Conservation (phyloP, 2,329 filamentous ascomycete species). For the Tricladium varicosporioides region DNA sequence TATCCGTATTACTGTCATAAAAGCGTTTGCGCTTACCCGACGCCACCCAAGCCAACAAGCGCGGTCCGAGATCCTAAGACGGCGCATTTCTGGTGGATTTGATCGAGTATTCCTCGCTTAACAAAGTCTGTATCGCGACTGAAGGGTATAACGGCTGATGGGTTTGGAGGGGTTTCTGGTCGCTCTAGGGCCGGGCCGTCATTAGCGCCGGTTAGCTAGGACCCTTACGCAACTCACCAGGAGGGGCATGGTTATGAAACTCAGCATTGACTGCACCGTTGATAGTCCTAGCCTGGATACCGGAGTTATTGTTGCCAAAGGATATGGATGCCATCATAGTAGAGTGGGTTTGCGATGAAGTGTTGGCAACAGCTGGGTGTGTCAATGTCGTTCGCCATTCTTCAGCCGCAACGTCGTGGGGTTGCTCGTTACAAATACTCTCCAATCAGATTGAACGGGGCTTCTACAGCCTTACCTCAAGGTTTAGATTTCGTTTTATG, state of each 20-base stretch:
- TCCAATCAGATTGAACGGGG: constrained; percentile 15
- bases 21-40: constrained; percentile 20
- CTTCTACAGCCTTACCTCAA: constrained; percentile 11
- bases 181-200: constrained; percentile 21
- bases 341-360: constrained; percentile 15
- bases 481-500: neutral
- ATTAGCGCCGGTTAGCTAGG: constrained; percentile 23
- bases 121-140: constrained; percentile 23
- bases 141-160: constrained; percentile 22
- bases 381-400: constrained; percentile 16
- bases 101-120: constrained; percentile 23
- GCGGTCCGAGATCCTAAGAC: constrained; percentile 20
- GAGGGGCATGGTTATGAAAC: constrained; percentile 22
- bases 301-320: constrained; percentile 20
- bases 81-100: constrained; percentile 29
- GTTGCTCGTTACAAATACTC: constrained; percentile 8
- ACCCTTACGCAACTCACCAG: constrained; percentile 22
- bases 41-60: constrained; percentile 24
- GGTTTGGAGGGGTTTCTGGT: constrained; percentile 23
- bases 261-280: constrained; percentile 22
- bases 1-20: constrained; percentile 1
- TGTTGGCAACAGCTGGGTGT: constrained; percentile 15
- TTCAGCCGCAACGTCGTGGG: constrained; percentile 19
- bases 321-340: constrained; percentile 20
- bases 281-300: constrained; percentile 21